Percentiles rank a stretch among this genome's conserved stretches.
Evolutionary conservation across 257 asterid species (phyloP).

Genomic region (Cynanchum wilfordii): DNA sequence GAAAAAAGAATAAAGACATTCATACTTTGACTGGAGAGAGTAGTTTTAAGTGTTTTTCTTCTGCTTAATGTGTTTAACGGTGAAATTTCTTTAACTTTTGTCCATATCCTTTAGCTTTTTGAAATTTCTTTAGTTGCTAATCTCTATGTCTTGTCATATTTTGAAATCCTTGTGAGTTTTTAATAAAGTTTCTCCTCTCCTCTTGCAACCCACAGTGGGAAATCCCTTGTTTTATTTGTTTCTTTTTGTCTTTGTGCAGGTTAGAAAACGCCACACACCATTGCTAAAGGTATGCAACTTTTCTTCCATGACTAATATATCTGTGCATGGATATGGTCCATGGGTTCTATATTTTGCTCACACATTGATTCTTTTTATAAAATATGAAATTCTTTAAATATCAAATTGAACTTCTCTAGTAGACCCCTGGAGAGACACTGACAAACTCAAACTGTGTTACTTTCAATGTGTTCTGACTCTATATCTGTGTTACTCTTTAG

Average conservation of each 20-base stretch:
- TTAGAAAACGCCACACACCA: constrained; percentile 75
- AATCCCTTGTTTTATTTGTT: constrained; percentile 1
- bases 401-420: not conserved
- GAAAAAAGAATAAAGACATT: too few relatives aligned
- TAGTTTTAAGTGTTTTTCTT: not conserved
- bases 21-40: too few relatives aligned
- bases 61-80: not conserved
- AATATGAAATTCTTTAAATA: not conserved
- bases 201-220: not conserved
- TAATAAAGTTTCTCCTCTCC: not conserved
- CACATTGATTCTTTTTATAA: not conserved
- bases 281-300: constrained; percentile 61
- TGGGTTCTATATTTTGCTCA: not conserved
- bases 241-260: constrained; percentile 43
- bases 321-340: not conserved
- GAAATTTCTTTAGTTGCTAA: not conserved
- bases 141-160: not conserved
- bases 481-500: not conserved
- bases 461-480: not conserved
- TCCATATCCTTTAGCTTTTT: not conserved
- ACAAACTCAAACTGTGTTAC: not conserved
- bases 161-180: not conserved
- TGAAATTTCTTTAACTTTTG: not conserved
- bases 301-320: constrained; percentile 12
- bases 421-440: not conserved